Conservation (phyloP, 495 filamentous ascomycete species). For the Aspergillus nanangensis region DNA sequence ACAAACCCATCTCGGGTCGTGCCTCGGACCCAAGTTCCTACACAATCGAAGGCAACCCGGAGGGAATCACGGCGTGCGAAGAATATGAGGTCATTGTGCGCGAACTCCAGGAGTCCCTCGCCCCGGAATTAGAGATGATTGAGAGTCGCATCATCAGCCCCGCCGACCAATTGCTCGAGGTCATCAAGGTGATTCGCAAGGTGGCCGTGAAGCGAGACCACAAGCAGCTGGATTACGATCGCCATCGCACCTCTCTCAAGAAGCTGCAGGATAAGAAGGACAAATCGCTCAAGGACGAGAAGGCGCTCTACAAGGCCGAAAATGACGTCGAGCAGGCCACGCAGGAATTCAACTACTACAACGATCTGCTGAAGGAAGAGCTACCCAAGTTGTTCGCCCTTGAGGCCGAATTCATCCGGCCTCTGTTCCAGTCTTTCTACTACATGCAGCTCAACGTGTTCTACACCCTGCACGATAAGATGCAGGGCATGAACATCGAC, state of each 20-base stretch:
- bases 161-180: constrained; percentile 89
- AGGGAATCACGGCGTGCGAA: constrained; percentile 91
- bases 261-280: constrained; percentile 98
- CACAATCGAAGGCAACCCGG: constrained; percentile 78
- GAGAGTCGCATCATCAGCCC: constrained; percentile 85
- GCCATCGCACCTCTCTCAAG: constrained; percentile 75
- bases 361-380: constrained; percentile 93
- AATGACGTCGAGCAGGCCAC: constrained; percentile 87
- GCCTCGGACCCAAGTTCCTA: constrained; percentile 88
- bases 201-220: constrained; percentile 85
- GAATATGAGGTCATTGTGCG: constrained; percentile 91
- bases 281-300: constrained; percentile 92
- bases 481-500: constrained; percentile 93
- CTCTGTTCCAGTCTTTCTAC: constrained; percentile 98
- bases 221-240: constrained; percentile 96
- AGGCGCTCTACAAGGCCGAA: constrained; percentile 93
- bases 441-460: constrained; percentile 99
- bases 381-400: constrained; percentile 86
- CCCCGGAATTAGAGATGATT: constrained; percentile 96
- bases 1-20: constrained; percentile 95
- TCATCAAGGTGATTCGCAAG: constrained; percentile 94
- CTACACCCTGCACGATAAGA: constrained; percentile 95
- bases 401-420: constrained; percentile 96
- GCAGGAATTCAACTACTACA: constrained; percentile 95
- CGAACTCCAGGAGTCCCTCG: constrained; percentile 82